phyloP scores from a whole-genome alignment of 1,139 yeast genomes.

The Candida tunisiensis region DNA sequence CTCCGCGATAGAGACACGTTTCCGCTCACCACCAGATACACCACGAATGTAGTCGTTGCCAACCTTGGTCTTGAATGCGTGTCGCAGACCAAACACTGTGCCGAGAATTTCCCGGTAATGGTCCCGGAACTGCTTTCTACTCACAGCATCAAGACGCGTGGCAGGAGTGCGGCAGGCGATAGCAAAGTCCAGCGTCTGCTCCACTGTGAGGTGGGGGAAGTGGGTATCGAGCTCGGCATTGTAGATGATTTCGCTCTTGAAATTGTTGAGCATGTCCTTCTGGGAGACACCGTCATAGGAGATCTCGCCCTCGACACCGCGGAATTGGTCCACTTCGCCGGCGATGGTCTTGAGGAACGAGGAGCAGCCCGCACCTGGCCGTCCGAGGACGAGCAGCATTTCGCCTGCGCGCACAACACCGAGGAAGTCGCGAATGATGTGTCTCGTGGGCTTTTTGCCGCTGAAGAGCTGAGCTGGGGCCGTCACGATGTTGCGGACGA shows the following conservation, averaged over 20 bases:
- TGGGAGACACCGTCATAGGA: conserved; percentile 35
- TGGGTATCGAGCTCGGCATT: conserved; percentile 45
- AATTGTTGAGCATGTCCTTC: conserved; percentile 29
- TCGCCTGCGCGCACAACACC: conserved; percentile 40
- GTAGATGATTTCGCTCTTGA: conserved; percentile 37
- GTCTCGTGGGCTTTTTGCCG: conserved; percentile 20
- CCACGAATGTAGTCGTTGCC: conserved; percentile 48
- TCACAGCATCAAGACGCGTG: conserved; percentile 30
- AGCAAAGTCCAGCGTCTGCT: conserved; percentile 45
- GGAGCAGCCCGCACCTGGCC: conserved; percentile 57
- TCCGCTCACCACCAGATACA: conserved; percentile 51
- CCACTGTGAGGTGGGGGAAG: conserved; percentile 48
- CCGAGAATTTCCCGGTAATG: conserved; percentile 32
- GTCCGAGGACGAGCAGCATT: conserved; percentile 42
- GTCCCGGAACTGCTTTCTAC: conserved; percentile 31
- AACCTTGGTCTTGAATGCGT: conserved; percentile 37
- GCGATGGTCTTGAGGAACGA: conserved; percentile 37
- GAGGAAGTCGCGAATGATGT: conserved; percentile 26
- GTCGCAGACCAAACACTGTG: conserved; percentile 42
- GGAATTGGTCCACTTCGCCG: conserved; percentile 30
- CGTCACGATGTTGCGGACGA: conserved; percentile 18
- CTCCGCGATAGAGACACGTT: conserved; percentile 47
- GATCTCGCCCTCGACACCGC: conserved; percentile 26
- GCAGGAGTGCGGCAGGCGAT: conserved; percentile 45
- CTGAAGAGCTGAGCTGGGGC: conserved; percentile 16